Evolutionary conservation across 192 early-diverging fungal genomes (phyloP).

Genomic region (Rhizophagus prolifer): DNA sequence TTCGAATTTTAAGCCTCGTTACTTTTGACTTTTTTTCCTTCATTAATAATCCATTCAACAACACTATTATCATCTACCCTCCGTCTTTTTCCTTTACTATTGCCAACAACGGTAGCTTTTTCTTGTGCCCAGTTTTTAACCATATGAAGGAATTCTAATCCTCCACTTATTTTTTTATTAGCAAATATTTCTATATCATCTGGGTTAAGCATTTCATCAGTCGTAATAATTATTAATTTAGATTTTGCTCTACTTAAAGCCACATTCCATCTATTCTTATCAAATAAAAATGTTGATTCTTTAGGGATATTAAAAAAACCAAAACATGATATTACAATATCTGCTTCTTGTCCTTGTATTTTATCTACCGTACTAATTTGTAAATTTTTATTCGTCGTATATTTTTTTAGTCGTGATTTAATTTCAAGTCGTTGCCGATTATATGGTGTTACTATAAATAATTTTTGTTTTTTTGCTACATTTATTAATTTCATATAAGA

Average conservation of each 20-base stretch:
- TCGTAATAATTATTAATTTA: too few relatives aligned
- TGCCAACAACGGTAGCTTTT: too few relatives aligned
- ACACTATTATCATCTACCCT: too few relatives aligned
- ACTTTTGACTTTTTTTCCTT: too few relatives aligned
- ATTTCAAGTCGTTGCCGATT: conserved; percentile 44
- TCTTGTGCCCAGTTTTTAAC: too few relatives aligned
- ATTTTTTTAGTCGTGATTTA: conserved; percentile 1
- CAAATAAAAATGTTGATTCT: conserved; percentile 43
- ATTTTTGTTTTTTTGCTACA: conserved; percentile 21
- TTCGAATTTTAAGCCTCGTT: too few relatives aligned
- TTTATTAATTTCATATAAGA: conserved; percentile 31
- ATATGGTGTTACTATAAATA: conserved; percentile 48
- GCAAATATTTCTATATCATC: too few relatives aligned
- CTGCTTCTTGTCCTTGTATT: conserved; percentile 57
- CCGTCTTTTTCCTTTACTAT: too few relatives aligned
- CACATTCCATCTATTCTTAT: conserved; percentile 47
- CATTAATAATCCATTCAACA: too few relatives aligned
- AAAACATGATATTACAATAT: conserved; percentile 64
- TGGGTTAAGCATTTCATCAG: too few relatives aligned
- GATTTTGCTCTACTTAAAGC: conserved; percentile 40
- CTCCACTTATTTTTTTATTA: neutral
- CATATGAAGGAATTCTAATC: too few relatives aligned
- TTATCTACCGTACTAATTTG: conserved; percentile 52
- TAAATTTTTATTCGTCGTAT: conserved; percentile 28
- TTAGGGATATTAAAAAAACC: conserved; percentile 40